Evolutionary conservation across 2,329 filamentous ascomycete species (phyloP), one percentile per base, ranked within the genome.

Genomic region (Paecilomyces formosus): DNA sequence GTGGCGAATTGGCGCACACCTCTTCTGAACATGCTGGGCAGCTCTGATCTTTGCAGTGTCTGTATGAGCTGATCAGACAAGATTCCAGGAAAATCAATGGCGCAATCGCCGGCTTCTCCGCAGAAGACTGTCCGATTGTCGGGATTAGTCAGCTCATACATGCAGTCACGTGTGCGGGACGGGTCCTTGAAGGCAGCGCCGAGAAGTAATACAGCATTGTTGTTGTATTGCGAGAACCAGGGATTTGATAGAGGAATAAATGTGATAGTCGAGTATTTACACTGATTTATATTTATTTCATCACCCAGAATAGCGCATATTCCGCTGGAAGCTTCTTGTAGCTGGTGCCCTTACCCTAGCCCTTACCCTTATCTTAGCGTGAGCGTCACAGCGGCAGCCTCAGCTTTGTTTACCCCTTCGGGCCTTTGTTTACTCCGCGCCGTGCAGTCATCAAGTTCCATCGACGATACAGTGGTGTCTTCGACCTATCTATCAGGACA

Each of bases 1-100:
- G 84, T 84, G 58, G 85, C 82, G 67, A 94, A 88, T 61, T 84
- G 83, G 68, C 88, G 84, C 62, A 85, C 80, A 68, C 83, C 84
- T 61, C 85, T 85, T 68, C 86, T 84, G 66, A 91, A 86, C 89
- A 92, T 92, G 53, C 55, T 76, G 60, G 63, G 59, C 28, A 54
- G 53, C 21, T 52, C 50, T 24, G 50, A 52, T 52, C 50, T 52
- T 52, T 45, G n/a, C 7, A 45, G 15, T 31, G n/a, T 45, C 39
- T 45, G n/a, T 45, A 18, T 21, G 39, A 45, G 9, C 39, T 15
- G 15, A 45, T 21, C 39, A 45, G 39, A 45, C 8, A 18, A 8
- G 8, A 18, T 45, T 18, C 35, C n/a, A 18, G 15, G 50, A 52
- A 52, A 52, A 52, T 11, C 21, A 21, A 24, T 28, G 50, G 2